phyloP scores from a whole-genome alignment of 2,329 filamentous ascomycete species.

The Colletotrichum orbiculare region DNA sequence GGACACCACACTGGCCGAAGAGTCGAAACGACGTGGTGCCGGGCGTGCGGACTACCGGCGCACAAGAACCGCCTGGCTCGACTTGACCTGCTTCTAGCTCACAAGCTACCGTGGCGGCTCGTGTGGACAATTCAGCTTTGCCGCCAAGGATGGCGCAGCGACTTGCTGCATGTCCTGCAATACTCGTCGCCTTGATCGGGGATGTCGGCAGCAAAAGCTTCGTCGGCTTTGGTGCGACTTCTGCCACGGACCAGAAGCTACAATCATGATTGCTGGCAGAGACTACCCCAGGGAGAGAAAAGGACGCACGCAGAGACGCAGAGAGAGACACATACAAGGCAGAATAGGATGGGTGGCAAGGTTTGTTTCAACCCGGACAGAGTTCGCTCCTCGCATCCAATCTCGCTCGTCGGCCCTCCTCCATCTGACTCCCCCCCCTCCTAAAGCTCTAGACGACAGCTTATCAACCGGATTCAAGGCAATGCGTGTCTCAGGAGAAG shows the following conservation, averaged over 20 bases:
- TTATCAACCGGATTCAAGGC: slow-evolving; percentile 28
- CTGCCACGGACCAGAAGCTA: background rate
- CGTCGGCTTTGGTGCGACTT: background rate
- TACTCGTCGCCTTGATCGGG: slow-evolving; percentile 1
- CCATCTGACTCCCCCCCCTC: background rate
- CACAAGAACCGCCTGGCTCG: too few relatives aligned
- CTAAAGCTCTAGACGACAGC: slow-evolving; percentile 32
- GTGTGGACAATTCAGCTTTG: background rate
- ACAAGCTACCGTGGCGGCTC: too few relatives aligned
- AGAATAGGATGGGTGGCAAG: slow-evolving; percentile 9
- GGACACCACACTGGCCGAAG: slow-evolving; percentile 2
- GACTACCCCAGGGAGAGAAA: too few relatives aligned
- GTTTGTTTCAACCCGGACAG: slow-evolving; percentile 35
- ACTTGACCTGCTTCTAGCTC: too few relatives aligned
- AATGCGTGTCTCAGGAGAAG: slow-evolving; percentile 29
- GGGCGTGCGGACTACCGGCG: background rate
- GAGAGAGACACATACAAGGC: background rate
- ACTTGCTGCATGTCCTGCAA: slow-evolving; percentile 5
- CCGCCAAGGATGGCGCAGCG: background rate
- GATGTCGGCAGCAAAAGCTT: background rate
- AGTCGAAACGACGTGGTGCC: slow-evolving; percentile 11
- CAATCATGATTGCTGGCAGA: too few relatives aligned
- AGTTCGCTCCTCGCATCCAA: slow-evolving; percentile 28
- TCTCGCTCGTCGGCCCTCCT: slow-evolving; percentile 8
- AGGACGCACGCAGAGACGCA: background rate